A percentile compares a stretch with the other conserved stretches of the same genome.
phyloP scores from a whole-genome alignment of 1,139 yeast species.

The Nematodospora anomalae region DNA sequence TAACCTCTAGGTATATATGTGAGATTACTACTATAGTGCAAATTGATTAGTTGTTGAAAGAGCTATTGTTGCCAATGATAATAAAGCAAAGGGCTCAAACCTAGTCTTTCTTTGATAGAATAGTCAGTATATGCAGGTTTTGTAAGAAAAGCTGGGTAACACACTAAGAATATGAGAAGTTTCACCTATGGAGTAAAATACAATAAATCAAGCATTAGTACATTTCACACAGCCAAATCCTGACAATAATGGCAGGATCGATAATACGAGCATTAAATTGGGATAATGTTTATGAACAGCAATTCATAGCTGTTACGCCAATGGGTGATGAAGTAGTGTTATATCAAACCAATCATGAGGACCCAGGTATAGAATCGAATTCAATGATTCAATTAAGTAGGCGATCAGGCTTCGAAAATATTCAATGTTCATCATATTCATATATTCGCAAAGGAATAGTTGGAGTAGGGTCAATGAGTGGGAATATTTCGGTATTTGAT shows the following conservation, averaged over 20 bases:
- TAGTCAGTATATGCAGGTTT: too few relatives aligned
- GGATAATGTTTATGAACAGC: constrained; percentile 57
- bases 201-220: too few relatives aligned
- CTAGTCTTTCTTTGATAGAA: too few relatives aligned
- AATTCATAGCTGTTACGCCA: constrained; percentile 63
- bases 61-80: too few relatives aligned
- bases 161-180: too few relatives aligned
- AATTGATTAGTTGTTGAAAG: too few relatives aligned
- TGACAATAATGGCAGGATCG: constrained; percentile 60
- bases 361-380: constrained; percentile 34
- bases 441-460: constrained; percentile 55
- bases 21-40: too few relatives aligned
- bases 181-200: too few relatives aligned
- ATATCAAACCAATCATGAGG: constrained; percentile 53
- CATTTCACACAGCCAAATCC: too few relatives aligned
- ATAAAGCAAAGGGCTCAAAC: too few relatives aligned
- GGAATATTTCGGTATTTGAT: constrained; percentile 65
- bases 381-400: constrained; percentile 50
- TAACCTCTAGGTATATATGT: too few relatives aligned
- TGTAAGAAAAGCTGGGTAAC: too few relatives aligned
- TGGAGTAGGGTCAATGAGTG: constrained; percentile 75
- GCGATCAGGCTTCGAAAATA: constrained; percentile 66
- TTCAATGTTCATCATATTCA: constrained; percentile 73
- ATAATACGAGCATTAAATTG: constrained; percentile 59
- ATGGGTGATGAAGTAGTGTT: constrained; percentile 66